Evolutionary conservation across 192 early-diverging fungal species (phyloP).

Genomic region (Funneliformis geosporum): DNA sequence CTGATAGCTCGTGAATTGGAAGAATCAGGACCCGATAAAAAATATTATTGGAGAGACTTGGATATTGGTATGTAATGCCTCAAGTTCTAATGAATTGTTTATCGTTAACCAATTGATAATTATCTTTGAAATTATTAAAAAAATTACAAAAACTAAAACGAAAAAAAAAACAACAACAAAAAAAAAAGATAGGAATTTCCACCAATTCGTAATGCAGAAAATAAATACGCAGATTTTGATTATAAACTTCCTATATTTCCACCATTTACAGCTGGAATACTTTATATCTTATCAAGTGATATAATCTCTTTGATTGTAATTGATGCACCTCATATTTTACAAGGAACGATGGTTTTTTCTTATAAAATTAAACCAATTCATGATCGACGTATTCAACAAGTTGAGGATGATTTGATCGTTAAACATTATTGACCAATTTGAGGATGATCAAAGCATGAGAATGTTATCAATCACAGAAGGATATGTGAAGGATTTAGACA

Average conservation of each 20-base stretch:
- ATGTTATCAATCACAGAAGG: slow-evolving; percentile 44
- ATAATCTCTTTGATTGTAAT: slow-evolving; percentile 54
- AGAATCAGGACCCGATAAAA: slow-evolving; percentile 42
- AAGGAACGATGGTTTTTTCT: slow-evolving; percentile 58
- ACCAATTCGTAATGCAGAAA: slow-evolving; percentile 52
- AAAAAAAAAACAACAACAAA: neutral
- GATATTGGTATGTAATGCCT: slow-evolving; percentile 52
- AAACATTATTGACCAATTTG: slow-evolving; percentile 53
- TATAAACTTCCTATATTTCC: slow-evolving; percentile 59
- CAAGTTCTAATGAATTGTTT: neutral
- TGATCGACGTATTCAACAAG: slow-evolving; percentile 60
- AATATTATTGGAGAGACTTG: slow-evolving; percentile 60
- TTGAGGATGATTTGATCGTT: slow-evolving; percentile 64
- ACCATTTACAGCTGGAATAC: slow-evolving; percentile 60
- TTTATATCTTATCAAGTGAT: slow-evolving; percentile 62
- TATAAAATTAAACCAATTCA: slow-evolving; percentile 61
- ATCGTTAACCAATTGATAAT: neutral
- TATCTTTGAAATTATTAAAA: neutral
- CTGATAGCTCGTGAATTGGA: slow-evolving; percentile 53
- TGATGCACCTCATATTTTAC: slow-evolving; percentile 56
- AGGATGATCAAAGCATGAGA: slow-evolving; percentile 47
- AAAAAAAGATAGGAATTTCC: slow-evolving; percentile 49
- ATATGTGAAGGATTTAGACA: slow-evolving; percentile 57
- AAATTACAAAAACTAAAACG: neutral
- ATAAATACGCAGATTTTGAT: slow-evolving; percentile 52